Evolutionary conservation across 805 yeast species (phyloP).

Genomic region (Pichia exigua): DNA sequence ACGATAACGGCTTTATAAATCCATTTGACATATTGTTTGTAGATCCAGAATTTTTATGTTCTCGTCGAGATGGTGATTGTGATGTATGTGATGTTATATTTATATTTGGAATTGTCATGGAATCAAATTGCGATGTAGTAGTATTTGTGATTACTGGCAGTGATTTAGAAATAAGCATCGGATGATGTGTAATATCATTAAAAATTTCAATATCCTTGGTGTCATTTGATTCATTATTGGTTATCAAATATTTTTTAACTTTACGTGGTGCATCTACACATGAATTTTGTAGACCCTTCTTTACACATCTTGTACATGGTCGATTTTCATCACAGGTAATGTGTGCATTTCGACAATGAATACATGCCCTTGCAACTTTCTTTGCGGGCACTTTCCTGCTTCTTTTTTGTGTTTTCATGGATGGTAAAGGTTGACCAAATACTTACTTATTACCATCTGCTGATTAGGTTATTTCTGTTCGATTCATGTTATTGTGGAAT

Average conservation of each 20-base stretch:
- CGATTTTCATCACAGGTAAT: slow-evolving; percentile 73
- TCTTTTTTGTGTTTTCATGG: neutral
- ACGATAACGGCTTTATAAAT: neutral
- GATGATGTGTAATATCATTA: neutral
- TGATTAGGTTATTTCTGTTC: neutral
- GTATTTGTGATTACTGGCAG: neutral
- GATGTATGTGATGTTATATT: neutral
- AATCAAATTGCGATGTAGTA: neutral
- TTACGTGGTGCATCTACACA: slow-evolving; percentile 91
- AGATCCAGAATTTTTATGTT: neutral
- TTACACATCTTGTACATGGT: slow-evolving; percentile 67
- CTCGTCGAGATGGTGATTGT: slow-evolving; percentile 34
- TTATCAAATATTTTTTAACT: slow-evolving; percentile 64
- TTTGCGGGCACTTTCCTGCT: slow-evolving; percentile 32
- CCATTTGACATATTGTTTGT: slow-evolving; percentile 3
- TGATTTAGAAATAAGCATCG: neutral
- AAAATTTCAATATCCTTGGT: slow-evolving; percentile 12
- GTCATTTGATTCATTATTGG: slow-evolving; percentile 28
- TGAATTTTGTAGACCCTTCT: slow-evolving; percentile 54
- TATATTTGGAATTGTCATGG: neutral
- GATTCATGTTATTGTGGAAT: neutral
- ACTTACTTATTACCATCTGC: neutral
- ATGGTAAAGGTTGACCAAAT: neutral
- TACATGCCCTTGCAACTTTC: slow-evolving; percentile 83
- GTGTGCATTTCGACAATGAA: slow-evolving; percentile 85